These are phyloP conservation scores for Leptodontidium sp. DNA, from an alignment of 2,329 filamentous ascomycete genomes.

Conservation along the genomic window DNA sequence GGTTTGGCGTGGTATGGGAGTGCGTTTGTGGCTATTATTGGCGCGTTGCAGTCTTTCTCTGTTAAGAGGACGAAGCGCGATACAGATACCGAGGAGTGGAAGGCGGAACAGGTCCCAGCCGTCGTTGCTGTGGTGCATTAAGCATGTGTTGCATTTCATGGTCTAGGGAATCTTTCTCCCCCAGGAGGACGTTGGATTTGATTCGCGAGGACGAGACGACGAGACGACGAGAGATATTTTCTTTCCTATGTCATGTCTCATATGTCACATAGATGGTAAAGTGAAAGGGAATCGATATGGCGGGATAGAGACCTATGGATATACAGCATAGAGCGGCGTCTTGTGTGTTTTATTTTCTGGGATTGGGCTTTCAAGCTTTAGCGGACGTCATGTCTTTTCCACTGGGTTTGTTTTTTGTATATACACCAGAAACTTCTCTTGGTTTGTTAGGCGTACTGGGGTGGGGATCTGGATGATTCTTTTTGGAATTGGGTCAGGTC, in stretches of 20 bases:
- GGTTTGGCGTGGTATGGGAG: constrained; percentile 71
- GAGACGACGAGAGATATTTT: no score
- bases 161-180: no score
- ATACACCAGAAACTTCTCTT: no score
- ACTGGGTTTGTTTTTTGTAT: no score
- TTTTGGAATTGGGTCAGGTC: no score
- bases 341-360: not conserved
- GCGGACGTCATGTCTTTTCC: not conserved
- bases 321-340: constrained; percentile 12
- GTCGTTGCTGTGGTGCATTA: constrained; percentile 5
- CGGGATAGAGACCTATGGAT: not conserved
- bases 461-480: no score
- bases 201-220: no score
- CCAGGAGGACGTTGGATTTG: no score
- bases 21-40: constrained; percentile 62
- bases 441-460: no score
- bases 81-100: constrained; percentile 27
- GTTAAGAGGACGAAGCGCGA: constrained; percentile 36
- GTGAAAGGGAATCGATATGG: not conserved
- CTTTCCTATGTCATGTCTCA: not conserved
- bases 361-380: not conserved
- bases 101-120: constrained; percentile 22
- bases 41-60: constrained; percentile 66
- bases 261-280: constrained; percentile 7
- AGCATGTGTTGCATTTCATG: not conserved